Base-by-base conservation (phyloP, 345 rosid species). In the Schrenkiella parvula region DNA sequence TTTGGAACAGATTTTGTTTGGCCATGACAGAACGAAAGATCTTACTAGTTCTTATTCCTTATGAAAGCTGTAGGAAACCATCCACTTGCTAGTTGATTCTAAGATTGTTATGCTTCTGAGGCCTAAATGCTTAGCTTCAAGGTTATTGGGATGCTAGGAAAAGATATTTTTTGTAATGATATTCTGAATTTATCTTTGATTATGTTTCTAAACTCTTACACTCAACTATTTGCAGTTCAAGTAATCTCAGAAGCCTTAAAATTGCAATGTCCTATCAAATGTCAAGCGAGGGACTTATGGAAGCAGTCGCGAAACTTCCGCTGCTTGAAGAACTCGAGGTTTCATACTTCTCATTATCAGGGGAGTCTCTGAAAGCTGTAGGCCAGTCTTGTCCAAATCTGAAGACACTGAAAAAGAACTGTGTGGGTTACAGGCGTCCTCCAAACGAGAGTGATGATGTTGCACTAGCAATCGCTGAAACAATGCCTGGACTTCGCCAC, bases 291-390 rank as follows among this genome's bases (percentile, higher is more conserved):
- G 90, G 85, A 44, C 64, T 86, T 59, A 42, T 32, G 1, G 73
- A 64, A 77, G 82, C 82, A 26, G 85, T 82, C 53, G 23, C 39
- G 38, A 84, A 75, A 43, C 74, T 86, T 64, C 84, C 85, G 10
- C 66, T 77, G 58, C 82, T 91, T 5, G 90, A 91, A 80, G 89
- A 80, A 10, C 84, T 91, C 13, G 89, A 87, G 28, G 31, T 85
- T 58, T 81, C 85, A 5, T 70, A 55, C 70, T 80, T 58, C 42
- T 26, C 31, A 2, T 4, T 64, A 2, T 46, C 76, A 47, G 71
- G 29, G 7, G 76, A 64, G 29, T 19, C 67, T 55, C 48, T 76
- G 8, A 70, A 19, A 70, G 41, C 13, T 39, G 0, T 62, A 34
- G 79, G 79, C 48, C 3, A 55, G 25, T 61, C 70, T 43, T 69